phyloP scores from a whole-genome alignment of 768 basidiomycete genomes.

The Panellus pusillus region DNA sequence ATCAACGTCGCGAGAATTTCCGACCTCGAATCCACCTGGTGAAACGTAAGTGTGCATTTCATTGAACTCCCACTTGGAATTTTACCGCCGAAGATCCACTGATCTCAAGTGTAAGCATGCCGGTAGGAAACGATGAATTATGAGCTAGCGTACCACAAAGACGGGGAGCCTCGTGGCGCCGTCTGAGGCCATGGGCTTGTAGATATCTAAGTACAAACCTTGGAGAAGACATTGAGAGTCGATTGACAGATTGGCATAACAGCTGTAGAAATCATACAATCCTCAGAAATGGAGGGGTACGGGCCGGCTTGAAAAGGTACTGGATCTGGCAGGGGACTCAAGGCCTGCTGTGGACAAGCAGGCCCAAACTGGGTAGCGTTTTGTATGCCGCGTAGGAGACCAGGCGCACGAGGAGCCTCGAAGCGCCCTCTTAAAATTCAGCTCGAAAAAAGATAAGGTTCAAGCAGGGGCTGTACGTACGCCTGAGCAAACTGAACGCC shows the following conservation, averaged over 20 bases:
- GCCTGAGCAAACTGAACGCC: neutral
- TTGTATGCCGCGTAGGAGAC: neutral
- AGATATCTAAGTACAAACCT: constrained; percentile 5
- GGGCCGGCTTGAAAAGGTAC: neutral
- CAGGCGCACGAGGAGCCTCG: neutral
- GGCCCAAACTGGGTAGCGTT: constrained; percentile 1
- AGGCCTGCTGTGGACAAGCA: neutral
- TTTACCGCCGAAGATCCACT: constrained; percentile 35
- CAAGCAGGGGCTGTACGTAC: neutral
- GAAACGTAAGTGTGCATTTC: neutral
- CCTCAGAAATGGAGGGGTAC: no score
- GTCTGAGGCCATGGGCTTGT: neutral
- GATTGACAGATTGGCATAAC: neutral
- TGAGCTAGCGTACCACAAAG: neutral
- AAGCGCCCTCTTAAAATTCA: neutral
- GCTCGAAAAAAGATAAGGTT: neutral
- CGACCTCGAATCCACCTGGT: constrained; percentile 34
- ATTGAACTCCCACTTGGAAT: neutral
- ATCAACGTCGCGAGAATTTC: constrained; percentile 24
- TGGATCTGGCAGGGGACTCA: neutral
- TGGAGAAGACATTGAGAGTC: neutral
- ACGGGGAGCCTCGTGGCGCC: constrained; percentile 1
- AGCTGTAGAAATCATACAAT: neutral
- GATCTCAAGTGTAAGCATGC: no score
- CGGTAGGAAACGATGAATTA: no score